phyloP scores from a whole-genome alignment of 768 basidiomycete genomes.

The Leucosporidium scottii region DNA sequence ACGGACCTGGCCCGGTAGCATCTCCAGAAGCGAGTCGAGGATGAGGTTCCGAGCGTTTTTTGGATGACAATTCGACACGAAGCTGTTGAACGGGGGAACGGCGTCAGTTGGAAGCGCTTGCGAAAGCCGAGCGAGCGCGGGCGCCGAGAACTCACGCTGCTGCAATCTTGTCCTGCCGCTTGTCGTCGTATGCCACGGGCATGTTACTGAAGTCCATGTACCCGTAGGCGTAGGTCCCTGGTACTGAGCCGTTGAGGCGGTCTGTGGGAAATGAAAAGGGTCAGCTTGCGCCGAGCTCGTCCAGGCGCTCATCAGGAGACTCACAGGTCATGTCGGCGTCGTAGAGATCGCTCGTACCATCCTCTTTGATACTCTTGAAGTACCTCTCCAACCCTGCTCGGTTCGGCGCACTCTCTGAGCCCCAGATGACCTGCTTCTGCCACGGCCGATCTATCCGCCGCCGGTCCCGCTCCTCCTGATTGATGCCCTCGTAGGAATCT shows the following conservation, averaged over 20 bases:
- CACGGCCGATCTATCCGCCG: conserved; percentile 4
- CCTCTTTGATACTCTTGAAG: conserved; percentile 7
- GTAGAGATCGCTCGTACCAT: conserved; percentile 15
- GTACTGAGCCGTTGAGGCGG: conserved; percentile 19
- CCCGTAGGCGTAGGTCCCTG: conserved; percentile 9
- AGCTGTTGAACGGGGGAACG: not conserved
- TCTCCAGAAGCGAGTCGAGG: conserved; percentile 13
- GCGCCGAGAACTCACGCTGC: too few relatives aligned
- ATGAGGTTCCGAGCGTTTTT: conserved; percentile 21
- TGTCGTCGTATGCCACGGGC: conserved; percentile 5
- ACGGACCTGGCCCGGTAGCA: conserved; percentile 8
- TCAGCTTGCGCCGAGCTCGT: too few relatives aligned
- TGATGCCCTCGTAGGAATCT: too few relatives aligned
- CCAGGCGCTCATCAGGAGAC: too few relatives aligned
- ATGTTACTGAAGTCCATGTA: conserved; percentile 18
- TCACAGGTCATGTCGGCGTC: conserved; percentile 9
- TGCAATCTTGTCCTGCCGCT: conserved; percentile 10
- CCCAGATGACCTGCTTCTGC: conserved; percentile 18
- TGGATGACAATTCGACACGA: conserved; percentile 22
- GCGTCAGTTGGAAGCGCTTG: too few relatives aligned
- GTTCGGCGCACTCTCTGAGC: conserved; percentile 22
- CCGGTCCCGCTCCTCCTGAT: too few relatives aligned
- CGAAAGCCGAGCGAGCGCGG: too few relatives aligned
- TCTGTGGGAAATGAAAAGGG: not conserved
- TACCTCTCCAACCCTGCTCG: conserved; percentile 7